phyloP scores from a whole-genome alignment of 371 early-diverging fungal species.

The Globomyces sp. region DNA sequence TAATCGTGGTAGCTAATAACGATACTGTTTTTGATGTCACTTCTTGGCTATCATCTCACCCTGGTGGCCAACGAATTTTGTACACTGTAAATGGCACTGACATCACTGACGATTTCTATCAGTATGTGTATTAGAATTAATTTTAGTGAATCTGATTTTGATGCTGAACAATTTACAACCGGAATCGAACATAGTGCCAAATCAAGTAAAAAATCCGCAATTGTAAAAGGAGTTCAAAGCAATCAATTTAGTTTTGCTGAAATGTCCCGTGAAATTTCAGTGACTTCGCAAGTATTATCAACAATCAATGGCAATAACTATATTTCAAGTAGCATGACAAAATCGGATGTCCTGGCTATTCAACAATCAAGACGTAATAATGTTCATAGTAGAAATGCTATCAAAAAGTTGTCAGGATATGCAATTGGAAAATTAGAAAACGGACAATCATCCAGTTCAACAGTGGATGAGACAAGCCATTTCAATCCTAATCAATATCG shows the following conservation, averaged over 20 bases:
- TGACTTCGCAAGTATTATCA: background rate
- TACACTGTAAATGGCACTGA: conserved; percentile 32
- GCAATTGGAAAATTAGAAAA: background rate
- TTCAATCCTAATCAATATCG: conserved; percentile 30
- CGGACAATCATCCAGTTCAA: background rate
- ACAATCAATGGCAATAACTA: background rate
- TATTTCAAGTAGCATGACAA: background rate
- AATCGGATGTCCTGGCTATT: background rate
- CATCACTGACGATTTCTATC: conserved; percentile 19
- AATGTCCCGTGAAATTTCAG: background rate
- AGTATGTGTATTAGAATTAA: background rate
- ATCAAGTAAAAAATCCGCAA: no score
- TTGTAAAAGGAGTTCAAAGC: background rate
- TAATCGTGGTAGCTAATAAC: no score
- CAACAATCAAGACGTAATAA: conserved; percentile 6
- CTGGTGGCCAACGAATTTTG: conserved; percentile 16
- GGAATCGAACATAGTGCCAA: no score
- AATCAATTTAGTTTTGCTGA: conserved; percentile 1
- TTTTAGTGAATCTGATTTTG: conserved; percentile 33
- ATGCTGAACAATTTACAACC: conserved; percentile 30
- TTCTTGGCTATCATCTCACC: conserved; percentile 16
- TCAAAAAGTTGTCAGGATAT: background rate
- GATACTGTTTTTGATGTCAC: no score
- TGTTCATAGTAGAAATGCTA: conserved; percentile 7
- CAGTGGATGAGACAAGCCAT: background rate